Evolutionary conservation across 768 basidiomycete genomes (phyloP).

Genomic region (Tricholoma sp.): DNA sequence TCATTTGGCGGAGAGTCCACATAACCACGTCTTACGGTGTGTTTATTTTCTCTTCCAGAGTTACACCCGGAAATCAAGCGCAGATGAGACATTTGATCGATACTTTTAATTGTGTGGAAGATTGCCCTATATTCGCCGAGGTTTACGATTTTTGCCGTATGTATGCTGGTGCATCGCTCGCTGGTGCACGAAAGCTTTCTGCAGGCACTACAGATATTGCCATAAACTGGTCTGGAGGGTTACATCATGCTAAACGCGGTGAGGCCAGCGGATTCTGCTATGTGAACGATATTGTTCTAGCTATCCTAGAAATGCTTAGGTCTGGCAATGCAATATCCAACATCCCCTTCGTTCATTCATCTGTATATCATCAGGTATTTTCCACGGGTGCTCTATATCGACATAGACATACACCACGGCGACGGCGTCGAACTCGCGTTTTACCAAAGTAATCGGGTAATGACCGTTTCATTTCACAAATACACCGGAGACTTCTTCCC

Average conservation of each 20-base stretch:
- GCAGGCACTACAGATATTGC: constrained; percentile 91
- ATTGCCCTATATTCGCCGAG: constrained; percentile 94
- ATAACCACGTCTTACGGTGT: neutral
- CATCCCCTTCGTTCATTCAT: neutral
- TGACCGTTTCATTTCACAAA: constrained; percentile 99
- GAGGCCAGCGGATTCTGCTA: constrained; percentile 99
- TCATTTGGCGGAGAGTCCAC: neutral
- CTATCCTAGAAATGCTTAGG: constrained; percentile 89
- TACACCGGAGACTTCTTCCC: constrained; percentile 99
- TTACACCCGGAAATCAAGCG: constrained; percentile 69
- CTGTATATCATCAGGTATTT: constrained; percentile 57
- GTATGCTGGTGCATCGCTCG: constrained; percentile 90
- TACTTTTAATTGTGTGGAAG: constrained; percentile 92
- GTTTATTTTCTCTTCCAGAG: constrained; percentile 38
- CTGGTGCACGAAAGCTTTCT: constrained; percentile 84
- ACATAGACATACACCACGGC: constrained; percentile 99
- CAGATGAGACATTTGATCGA: constrained; percentile 77
- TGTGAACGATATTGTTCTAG: constrained; percentile 94
- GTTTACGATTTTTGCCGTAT: constrained; percentile 93
- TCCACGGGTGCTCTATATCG: constrained; percentile 93
- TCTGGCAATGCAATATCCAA: constrained; percentile 18
- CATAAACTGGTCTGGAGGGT: constrained; percentile 97
- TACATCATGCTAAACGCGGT: constrained; percentile 96
- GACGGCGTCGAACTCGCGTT: constrained; percentile 98
- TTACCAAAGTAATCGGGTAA: constrained; percentile 95